A percentile compares a stretch with the other conserved stretches of the same genome.
Conservation (phyloP, 73 alveolate species). For the Tetrahymena borealis region DNA sequence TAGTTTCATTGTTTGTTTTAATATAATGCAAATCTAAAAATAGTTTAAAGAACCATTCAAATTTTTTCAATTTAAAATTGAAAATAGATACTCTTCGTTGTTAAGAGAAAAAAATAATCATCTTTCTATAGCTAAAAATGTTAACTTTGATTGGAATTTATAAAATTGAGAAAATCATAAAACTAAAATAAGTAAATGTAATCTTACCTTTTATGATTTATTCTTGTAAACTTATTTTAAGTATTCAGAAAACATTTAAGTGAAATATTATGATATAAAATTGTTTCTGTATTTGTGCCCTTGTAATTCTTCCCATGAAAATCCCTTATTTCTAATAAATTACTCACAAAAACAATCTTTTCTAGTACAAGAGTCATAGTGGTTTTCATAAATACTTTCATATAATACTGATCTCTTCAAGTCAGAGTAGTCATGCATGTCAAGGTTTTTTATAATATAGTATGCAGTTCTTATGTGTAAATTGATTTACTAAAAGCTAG, state of each 20-base stretch:
- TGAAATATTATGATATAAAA: not conserved
- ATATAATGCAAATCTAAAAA: no score
- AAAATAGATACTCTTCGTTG: no score
- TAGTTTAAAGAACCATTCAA: no score
- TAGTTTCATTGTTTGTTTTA: no score
- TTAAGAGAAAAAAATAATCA: no score
- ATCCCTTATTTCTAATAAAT: not conserved
- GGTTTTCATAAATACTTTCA: not conserved
- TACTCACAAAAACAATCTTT: not conserved
- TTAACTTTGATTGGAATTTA: no score
- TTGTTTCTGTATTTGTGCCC: not conserved
- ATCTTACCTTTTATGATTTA: not conserved
- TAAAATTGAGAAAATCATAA: no score
- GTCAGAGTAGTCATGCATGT: not conserved
- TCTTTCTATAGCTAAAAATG: no score
- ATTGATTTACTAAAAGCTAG: not conserved
- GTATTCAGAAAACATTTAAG: not conserved
- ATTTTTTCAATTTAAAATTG: no score
- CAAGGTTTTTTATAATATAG: not conserved
- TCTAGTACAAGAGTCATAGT: not conserved
- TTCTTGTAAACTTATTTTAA: not conserved
- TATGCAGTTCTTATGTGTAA: not conserved
- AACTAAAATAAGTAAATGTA: no score
- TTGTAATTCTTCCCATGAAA: not conserved
- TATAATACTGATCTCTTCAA: not conserved